Percentiles rank a stretch among this genome's conserved stretches.
phyloP scores from a whole-genome alignment of 495 filamentous ascomycete genomes.

The Hypoxylon crocopeplum region DNA sequence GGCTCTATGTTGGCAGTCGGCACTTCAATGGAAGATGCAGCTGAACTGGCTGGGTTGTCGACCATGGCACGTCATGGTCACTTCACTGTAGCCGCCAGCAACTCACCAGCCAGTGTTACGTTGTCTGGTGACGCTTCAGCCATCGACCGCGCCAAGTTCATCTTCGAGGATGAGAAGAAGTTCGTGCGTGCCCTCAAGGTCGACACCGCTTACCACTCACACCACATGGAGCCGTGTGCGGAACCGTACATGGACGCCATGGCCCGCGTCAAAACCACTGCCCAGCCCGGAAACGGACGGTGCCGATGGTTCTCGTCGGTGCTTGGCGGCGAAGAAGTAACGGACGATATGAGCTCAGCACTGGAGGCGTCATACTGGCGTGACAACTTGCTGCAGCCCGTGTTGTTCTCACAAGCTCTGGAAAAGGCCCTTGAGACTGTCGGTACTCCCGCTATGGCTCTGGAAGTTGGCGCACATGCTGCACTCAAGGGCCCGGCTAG shows the following conservation, averaged over 20 bases:
- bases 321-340: conserved; percentile 23
- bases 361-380: conserved; percentile 48
- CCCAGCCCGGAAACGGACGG: conserved; percentile 44
- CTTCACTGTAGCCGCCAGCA: background rate
- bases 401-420: conserved; percentile 56
- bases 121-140: conserved; percentile 35
- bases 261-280: background rate
- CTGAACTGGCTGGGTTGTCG: conserved; percentile 33
- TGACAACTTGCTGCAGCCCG: conserved; percentile 53
- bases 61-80: no score
- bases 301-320: conserved; percentile 33
- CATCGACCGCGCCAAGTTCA: conserved; percentile 36
- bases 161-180: conserved; percentile 52
- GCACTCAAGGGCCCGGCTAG: conserved; percentile 50
- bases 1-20: conserved; percentile 65
- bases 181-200: conserved; percentile 53
- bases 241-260: conserved; percentile 3
- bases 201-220: conserved; percentile 60
- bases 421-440: conserved; percentile 31
- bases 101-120: background rate
- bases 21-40: conserved; percentile 47
- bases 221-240: conserved; percentile 47
- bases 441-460: conserved; percentile 18
- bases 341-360: background rate
- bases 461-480: conserved; percentile 62